Evolutionary conservation across 805 yeast species (phyloP).

Genomic region (Saccharomycodes ludwigii): DNA sequence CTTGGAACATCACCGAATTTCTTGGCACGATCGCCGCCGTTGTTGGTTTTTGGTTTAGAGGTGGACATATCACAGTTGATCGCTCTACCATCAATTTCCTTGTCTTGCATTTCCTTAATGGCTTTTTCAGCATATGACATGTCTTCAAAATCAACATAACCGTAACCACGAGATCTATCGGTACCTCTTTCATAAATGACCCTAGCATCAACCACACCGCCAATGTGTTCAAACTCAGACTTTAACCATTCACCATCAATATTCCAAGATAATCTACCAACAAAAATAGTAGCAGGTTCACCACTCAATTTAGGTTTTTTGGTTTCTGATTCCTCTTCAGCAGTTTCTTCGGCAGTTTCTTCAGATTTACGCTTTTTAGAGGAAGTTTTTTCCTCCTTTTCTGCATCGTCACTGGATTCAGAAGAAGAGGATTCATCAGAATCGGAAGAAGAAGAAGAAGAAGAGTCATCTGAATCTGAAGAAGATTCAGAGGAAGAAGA

Average conservation of each 20-base stretch:
- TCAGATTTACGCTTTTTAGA: constrained; percentile 26
- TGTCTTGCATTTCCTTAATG: constrained; percentile 71
- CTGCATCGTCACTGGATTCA: constrained; percentile 16
- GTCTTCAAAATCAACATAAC: constrained; percentile 87
- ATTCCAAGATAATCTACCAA: constrained; percentile 95
- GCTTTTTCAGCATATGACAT: constrained; percentile 79
- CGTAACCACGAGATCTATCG: constrained; percentile 92
- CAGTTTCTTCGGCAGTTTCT: constrained; percentile 23
- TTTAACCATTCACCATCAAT: constrained; percentile 91
- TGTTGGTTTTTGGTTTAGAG: constrained; percentile 53
- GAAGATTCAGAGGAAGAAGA: constrained; percentile 14
- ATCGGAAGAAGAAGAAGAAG: constrained; percentile 22
- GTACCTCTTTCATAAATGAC: constrained; percentile 88
- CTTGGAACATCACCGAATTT: constrained; percentile 85
- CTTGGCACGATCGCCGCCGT: constrained; percentile 69
- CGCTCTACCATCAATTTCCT: constrained; percentile 94
- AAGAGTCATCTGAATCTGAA: constrained; percentile 12
- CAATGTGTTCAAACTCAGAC: constrained; percentile 70
- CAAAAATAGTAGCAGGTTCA: constrained; percentile 84
- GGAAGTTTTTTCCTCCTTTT: constrained; percentile 18
- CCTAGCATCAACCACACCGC: constrained; percentile 81
- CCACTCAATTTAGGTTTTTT: constrained; percentile 34
- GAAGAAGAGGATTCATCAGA: constrained; percentile 19
- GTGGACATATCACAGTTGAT: constrained; percentile 87
- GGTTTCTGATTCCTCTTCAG: constrained; percentile 26